These are phyloP conservation scores for Candida tropicalis DNA, from an alignment of 1,139 yeast species.

Conservation along the genomic window DNA sequence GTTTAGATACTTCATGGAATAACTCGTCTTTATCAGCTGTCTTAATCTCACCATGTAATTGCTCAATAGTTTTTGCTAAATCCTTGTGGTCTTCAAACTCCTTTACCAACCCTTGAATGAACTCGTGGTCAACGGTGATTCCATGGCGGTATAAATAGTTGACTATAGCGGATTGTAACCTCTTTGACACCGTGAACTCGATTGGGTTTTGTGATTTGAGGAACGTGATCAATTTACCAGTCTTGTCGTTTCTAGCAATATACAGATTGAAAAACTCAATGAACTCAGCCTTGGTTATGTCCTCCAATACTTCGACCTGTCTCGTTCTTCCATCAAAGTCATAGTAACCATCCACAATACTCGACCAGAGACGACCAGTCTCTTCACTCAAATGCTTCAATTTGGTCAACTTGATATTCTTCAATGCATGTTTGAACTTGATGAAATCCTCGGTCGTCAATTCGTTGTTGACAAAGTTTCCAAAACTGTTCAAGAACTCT, in stretches of 20 bases:
- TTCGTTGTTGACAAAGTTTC: conserved; percentile 32
- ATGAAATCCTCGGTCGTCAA: conserved; percentile 65
- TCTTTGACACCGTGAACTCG: conserved; percentile 24
- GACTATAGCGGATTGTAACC: conserved; percentile 28
- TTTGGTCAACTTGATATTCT: conserved; percentile 66
- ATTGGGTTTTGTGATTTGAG: conserved; percentile 61
- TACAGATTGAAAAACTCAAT: conserved; percentile 55
- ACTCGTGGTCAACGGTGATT: conserved; percentile 29
- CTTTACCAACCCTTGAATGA: conserved; percentile 28
- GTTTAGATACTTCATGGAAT: conserved; percentile 17
- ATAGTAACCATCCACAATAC: conserved; percentile 74
- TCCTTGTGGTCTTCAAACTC: conserved; percentile 19
- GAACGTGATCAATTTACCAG: conserved; percentile 63
- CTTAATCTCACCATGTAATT: conserved; percentile 13
- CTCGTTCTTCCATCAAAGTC: conserved; percentile 63
- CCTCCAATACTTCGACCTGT: conserved; percentile 59
- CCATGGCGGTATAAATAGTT: conserved; percentile 29
- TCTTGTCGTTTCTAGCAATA: conserved; percentile 31
- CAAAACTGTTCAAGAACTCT: conserved; percentile 53
- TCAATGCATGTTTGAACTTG: conserved; percentile 69
- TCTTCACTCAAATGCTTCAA: conserved; percentile 81
- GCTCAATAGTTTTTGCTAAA: conserved; percentile 19
- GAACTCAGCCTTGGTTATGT: conserved; percentile 59
- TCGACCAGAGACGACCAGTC: conserved; percentile 61
- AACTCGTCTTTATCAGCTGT: conserved; percentile 10